Evolutionary conservation across 2,329 filamentous ascomycete genomes (phyloP), one percentile per base, ranked within the genome.

Genomic region (Ustulina deusta): DNA sequence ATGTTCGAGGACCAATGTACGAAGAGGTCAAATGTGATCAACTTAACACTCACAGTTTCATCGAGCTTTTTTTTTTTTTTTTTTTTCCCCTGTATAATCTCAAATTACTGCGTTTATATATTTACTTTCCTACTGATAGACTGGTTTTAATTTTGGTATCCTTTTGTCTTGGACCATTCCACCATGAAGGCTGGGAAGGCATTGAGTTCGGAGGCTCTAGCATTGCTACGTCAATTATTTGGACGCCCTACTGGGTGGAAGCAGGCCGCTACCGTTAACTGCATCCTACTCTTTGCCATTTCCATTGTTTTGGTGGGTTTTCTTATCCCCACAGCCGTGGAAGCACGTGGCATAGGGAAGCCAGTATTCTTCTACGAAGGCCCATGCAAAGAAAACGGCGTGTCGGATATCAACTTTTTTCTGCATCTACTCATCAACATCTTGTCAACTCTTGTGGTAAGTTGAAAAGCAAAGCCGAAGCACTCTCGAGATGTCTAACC

Each of bases 371-470:
- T 59, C 42, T 59, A 59, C 22, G n/a, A 44, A 34, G 56, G 56
- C 3, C 7, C 27, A 2, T 59, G 56, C 40, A 42, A 36, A 15
- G 42, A 25, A 7, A n/a, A 42, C n/a, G 17, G 13, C 7, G 42
- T 34, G 20, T 34, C 56, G n/a, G 10, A 22, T 22, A 20, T 58
- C 40, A 58, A 46, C 10, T n/a, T n/a, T n/a, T n/a, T n/a, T n/a
- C n/a, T n/a, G n/a, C n/a, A n/a, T n/a, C n/a, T n/a, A n/a, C n/a
- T n/a, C n/a, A n/a, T 74, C 49, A 74, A 74, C 25, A 42, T 73
- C 6, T 44, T 71, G n/a, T 74, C 72, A 25, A 73, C 72, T 29
- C 51, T 71, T 6, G 68, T 74, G 71, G 72, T 74, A 42, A 71
- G 68, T 61, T 44, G n/a, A 3, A 44, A n/a, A 44, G n/a, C 4